These are phyloP conservation scores for Jatropha curcas DNA, from an alignment of 345 rosid genomes.

Conservation along the genomic window DNA sequence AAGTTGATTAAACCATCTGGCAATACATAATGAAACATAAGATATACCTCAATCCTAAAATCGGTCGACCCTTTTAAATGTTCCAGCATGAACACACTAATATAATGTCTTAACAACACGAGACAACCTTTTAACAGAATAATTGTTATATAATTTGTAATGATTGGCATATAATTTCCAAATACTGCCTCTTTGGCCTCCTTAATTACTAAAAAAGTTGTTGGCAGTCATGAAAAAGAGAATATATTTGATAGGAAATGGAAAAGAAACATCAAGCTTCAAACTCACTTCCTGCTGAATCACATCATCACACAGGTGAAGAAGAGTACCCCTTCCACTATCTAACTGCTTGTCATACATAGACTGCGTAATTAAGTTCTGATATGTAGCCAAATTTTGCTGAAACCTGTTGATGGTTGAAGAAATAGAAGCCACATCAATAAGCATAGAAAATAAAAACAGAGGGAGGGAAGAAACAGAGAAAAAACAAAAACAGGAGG, in stretches of 20 bases:
- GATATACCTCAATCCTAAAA: constrained; percentile 1
- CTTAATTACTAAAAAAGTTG: too few species aligned
- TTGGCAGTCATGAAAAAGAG: not conserved
- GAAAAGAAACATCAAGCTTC: constrained; percentile 6
- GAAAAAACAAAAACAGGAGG: not conserved
- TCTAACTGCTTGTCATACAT: constrained; percentile 97
- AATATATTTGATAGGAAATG: not conserved
- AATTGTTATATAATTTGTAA: not conserved
- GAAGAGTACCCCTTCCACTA: constrained; percentile 94
- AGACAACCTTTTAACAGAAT: not conserved
- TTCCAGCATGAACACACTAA: not conserved
- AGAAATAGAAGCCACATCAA: constrained; percentile 18
- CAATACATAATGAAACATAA: not conserved
- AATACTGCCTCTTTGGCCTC: not conserved
- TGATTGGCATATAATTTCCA: too few species aligned
- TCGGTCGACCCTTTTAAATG: not conserved
- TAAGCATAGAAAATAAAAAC: constrained; percentile 1
- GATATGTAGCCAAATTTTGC: constrained; percentile 79
- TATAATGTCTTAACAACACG: not conserved
- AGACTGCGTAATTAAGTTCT: constrained; percentile 88
- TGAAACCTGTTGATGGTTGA: constrained; percentile 62
- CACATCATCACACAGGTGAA: constrained; percentile 95
- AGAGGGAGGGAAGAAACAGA: not conserved
- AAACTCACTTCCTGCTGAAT: constrained; percentile 94
- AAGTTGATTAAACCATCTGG: constrained; percentile 6